phyloP scores from a whole-genome alignment of 768 basidiomycete species.

The Brasilioporus rufonigricans region DNA sequence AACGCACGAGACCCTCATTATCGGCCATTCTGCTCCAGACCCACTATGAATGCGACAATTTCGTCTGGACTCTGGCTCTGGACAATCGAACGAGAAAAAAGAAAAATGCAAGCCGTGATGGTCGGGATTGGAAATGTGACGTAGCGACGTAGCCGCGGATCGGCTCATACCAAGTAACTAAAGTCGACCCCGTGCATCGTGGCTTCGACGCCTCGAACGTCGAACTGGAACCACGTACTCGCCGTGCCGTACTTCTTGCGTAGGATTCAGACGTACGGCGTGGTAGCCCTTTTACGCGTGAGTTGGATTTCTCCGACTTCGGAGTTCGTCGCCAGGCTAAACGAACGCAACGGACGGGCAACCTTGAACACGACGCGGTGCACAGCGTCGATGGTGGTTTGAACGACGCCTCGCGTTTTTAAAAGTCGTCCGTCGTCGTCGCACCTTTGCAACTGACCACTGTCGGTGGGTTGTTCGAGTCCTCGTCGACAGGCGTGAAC shows the following conservation, averaged over 20 bases:
- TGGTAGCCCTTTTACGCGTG: too few relatives aligned
- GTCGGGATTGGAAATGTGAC: conserved; percentile 4
- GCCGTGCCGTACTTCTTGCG: too few relatives aligned
- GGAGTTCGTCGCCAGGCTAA: too few relatives aligned
- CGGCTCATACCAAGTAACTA: background rate
- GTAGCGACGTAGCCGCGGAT: conserved; percentile 9
- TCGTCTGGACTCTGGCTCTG: background rate
- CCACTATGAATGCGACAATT: background rate
- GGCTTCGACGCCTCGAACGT: too few relatives aligned
- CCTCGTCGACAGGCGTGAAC: too few relatives aligned
- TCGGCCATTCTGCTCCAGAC: background rate
- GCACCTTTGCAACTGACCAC: background rate
- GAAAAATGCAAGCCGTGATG: conserved; percentile 1
- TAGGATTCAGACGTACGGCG: too few relatives aligned
- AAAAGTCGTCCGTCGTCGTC: background rate
- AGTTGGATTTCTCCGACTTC: too few relatives aligned
- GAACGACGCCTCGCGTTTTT: background rate
- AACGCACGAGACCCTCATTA: background rate
- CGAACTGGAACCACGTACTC: too few relatives aligned
- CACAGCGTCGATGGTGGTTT: background rate
- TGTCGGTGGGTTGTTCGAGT: too few relatives aligned
- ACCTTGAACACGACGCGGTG: too few relatives aligned
- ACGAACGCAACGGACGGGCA: too few relatives aligned
- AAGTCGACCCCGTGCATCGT: too few relatives aligned
- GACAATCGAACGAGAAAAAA: background rate